Percentiles rank a stretch among this genome's conserved stretches.
phyloP scores from a whole-genome alignment of 805 yeast genomes.

The Candida qinlingensis region DNA sequence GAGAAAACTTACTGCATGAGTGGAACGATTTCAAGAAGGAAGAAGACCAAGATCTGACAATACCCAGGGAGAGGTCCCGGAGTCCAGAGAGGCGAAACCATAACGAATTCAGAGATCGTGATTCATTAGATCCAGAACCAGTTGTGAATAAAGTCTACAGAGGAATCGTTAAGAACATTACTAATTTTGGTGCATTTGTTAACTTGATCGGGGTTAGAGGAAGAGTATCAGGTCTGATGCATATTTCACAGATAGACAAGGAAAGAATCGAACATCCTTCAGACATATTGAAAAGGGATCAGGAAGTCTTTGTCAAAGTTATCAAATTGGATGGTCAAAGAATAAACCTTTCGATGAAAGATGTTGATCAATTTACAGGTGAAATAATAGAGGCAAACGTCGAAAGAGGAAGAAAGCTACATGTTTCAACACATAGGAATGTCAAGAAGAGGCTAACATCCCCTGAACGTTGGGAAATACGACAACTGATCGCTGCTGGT shows the following conservation, averaged over 20 bases:
- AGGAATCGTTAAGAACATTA: conserved; percentile 58
- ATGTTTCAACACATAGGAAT: conserved; percentile 11
- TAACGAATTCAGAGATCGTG: conserved; percentile 15
- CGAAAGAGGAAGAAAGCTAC: conserved; percentile 14
- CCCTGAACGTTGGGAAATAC: conserved; percentile 87
- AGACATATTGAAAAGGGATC: conserved; percentile 51
- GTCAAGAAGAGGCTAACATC: conserved; percentile 54
- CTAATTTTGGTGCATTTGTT: conserved; percentile 77
- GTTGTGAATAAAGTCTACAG: conserved; percentile 43
- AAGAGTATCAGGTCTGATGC: conserved; percentile 60
- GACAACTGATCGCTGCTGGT: conserved; percentile 78
- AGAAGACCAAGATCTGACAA: conserved; percentile 10
- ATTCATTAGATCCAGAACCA: conserved; percentile 26
- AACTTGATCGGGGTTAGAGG: conserved; percentile 37
- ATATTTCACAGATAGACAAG: conserved; percentile 62
- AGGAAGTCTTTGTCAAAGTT: conserved; percentile 63
- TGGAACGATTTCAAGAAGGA: conserved; percentile 23
- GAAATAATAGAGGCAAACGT: conserved; percentile 16
- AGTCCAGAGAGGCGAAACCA: conserved; percentile 5
- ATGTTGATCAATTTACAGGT: conserved; percentile 70
- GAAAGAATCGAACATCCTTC: conserved; percentile 49
- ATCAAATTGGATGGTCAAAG: conserved; percentile 39
- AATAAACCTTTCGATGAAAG: conserved; percentile 62
- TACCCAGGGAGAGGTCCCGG: conserved; percentile 10
- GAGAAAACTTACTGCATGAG: conserved; percentile 8